Evolutionary conservation across 371 early-diverging fungal genomes (phyloP).

Genomic region (Lichtheimia ornata): DNA sequence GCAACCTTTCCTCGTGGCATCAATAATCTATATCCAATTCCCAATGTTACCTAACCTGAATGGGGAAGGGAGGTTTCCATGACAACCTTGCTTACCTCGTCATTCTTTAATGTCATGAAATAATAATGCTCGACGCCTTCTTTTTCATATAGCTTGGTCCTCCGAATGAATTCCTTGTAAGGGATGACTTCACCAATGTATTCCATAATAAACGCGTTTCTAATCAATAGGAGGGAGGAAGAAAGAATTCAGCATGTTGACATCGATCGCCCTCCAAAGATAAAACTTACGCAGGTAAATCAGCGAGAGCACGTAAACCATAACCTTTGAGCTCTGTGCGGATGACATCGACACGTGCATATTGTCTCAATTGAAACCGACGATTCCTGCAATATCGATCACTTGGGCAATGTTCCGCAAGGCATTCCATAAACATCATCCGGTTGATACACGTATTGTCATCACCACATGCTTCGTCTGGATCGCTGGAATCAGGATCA

Average conservation of each 20-base stretch:
- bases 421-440: conserved; percentile 91
- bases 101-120: conserved; percentile 92
- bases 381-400: conserved; percentile 89
- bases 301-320: conserved; percentile 79
- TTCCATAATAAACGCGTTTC: conserved; percentile 87
- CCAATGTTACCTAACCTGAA: too few relatives aligned
- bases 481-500: conserved; percentile 54
- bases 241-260: not conserved
- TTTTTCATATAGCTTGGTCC: conserved; percentile 78
- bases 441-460: conserved; percentile 91
- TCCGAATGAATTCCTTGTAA: conserved; percentile 72
- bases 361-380: conserved; percentile 84
- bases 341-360: conserved; percentile 86
- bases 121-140: conserved; percentile 91
- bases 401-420: conserved; percentile 86
- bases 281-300: conserved; percentile 60
- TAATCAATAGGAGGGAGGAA: conserved; percentile 8
- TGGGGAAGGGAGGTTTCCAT: too few relatives aligned
- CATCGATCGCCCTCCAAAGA: not conserved
- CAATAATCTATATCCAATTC: conserved; percentile 67
- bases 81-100: conserved; percentile 62
- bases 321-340: conserved; percentile 89
- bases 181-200: conserved; percentile 96
- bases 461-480: conserved; percentile 81
- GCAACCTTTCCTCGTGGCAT: conserved; percentile 90